Conservation (phyloP, 2,329 filamentous ascomycete genomes). For the Rhynchosporium secalis region DNA sequence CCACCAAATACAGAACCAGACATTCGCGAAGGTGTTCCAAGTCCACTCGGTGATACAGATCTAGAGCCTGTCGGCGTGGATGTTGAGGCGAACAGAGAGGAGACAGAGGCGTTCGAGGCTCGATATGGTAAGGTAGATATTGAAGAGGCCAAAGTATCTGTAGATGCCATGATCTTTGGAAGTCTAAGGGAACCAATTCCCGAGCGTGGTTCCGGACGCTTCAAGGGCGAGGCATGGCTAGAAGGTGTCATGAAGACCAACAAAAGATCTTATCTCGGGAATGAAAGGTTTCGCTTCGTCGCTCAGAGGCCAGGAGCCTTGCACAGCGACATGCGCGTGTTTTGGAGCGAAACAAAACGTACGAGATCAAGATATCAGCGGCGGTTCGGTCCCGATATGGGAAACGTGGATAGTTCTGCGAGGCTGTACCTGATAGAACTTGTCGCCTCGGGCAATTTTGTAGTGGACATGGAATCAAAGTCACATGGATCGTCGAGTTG, state of each 20-base stretch:
- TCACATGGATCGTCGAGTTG: conserved; percentile 8
- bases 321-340: conserved; percentile 45
- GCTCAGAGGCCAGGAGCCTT: conserved; percentile 44
- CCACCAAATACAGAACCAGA: conserved; percentile 59
- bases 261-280: conserved; percentile 17
- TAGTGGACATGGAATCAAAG: conserved; percentile 28
- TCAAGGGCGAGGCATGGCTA: conserved; percentile 66
- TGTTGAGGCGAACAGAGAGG: conserved; percentile 65
- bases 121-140: conserved; percentile 54
- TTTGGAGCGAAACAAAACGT: conserved; percentile 11
- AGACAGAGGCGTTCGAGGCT: conserved; percentile 56
- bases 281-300: conserved; percentile 16
- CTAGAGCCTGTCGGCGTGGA: conserved; percentile 68
- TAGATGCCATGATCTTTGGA: conserved; percentile 58
- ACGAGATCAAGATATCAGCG: conserved; percentile 21
- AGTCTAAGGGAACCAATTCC: conserved; percentile 59
- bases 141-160: conserved; percentile 48
- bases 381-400: conserved; percentile 16
- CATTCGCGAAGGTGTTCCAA: conserved; percentile 56
- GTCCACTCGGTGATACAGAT: conserved; percentile 65
- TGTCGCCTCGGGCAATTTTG: conserved; percentile 3
- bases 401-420: conserved; percentile 4
- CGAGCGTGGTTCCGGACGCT: conserved; percentile 46
- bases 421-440: conserved; percentile 15
- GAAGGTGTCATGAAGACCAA: conserved; percentile 64